Base-by-base conservation (phyloP, 1,284 basidiomycete species). In the Fomes fomentarius region DNA sequence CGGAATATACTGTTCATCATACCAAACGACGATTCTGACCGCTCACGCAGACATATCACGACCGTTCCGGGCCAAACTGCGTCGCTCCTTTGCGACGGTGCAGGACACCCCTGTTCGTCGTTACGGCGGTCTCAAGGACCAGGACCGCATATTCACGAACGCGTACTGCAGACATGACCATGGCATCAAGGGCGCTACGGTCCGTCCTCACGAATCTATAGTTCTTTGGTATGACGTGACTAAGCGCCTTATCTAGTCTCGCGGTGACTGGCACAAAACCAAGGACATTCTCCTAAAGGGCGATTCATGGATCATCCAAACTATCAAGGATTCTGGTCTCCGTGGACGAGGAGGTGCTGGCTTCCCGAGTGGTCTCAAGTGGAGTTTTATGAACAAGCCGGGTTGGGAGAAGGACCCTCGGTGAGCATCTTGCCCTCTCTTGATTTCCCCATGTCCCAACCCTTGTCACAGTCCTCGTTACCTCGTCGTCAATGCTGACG, bases 331-430 rank as follows among this genome's bases (percentile, higher is more conserved):
- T 67, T 98, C 95, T 14, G 96, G 96, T 49, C 82, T 99, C 43
- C 87, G 96, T 68, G 96, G 96, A 24, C 90, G 97, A 62, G 96
- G 96, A 60, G 96, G 97, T 58, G 97, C 96, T 50, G 96, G 97
- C 41, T 99, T 99, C 73, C 96, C 96, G 1, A 94, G 91, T 62
- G 96, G 96, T 46, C 80, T 99, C 65, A 99, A 99, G 74, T 99
- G 96, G 96, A 92, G 88, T 71, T 98, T 98, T 74, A 98, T 96
- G 91, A 98, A 98, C 81, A 98, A 98, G 77, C 96, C 96, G 26
- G 90, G 90, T 39, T 98, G 96, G 96, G 88, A 99, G 78, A 92
- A 94, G 70, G 96, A 98, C 71, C 84, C 84, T 57, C 82, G 94
- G 87, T 90, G 57, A 55, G 80, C 46, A 30, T 39, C n/a, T 28